phyloP scores from a whole-genome alignment of 176 grass and related monocot species.

The Coix lacrymajobi region DNA sequence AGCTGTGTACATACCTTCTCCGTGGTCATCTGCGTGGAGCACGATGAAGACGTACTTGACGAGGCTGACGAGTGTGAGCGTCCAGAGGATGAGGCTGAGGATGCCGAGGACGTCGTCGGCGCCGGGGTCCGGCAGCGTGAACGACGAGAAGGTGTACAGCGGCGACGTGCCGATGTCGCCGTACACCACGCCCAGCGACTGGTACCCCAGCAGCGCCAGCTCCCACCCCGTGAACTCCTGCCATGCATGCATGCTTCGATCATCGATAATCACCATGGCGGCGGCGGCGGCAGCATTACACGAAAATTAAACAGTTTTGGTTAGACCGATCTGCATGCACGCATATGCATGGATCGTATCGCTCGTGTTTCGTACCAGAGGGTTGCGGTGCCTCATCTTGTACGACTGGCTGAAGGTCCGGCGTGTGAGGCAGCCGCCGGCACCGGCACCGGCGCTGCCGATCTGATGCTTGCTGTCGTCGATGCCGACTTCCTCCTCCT shows the following conservation, averaged over 20 bases:
- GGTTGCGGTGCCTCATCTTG: slow-evolving; percentile 41
- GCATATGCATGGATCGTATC: too few relatives aligned
- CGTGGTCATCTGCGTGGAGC: slow-evolving; percentile 60
- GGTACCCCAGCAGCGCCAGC: slow-evolving; percentile 47
- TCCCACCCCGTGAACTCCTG: slow-evolving; percentile 45
- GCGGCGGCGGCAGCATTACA: neutral
- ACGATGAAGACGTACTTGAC: slow-evolving; percentile 69
- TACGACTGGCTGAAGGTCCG: slow-evolving; percentile 44
- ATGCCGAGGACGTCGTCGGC: slow-evolving; percentile 52
- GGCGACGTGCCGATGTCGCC: slow-evolving; percentile 80
- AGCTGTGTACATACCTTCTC: slow-evolving; percentile 54
- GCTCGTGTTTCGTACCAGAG: slow-evolving; percentile 11
- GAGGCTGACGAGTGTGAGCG: slow-evolving; percentile 62
- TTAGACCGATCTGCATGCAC: neutral
- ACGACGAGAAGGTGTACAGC: slow-evolving; percentile 70
- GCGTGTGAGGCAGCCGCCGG: neutral
- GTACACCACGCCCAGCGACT: slow-evolving; percentile 76
- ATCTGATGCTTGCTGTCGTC: neutral
- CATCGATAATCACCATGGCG: too few relatives aligned
- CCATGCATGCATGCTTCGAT: neutral
- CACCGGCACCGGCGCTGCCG: neutral
- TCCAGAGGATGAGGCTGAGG: slow-evolving; percentile 77
- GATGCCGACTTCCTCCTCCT: neutral
- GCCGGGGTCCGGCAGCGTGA: slow-evolving; percentile 35
- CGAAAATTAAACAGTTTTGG: neutral